These are phyloP conservation scores for Linnemannia schmuckeri DNA, from an alignment of 192 early-diverging fungal species.

Conservation along the genomic window DNA sequence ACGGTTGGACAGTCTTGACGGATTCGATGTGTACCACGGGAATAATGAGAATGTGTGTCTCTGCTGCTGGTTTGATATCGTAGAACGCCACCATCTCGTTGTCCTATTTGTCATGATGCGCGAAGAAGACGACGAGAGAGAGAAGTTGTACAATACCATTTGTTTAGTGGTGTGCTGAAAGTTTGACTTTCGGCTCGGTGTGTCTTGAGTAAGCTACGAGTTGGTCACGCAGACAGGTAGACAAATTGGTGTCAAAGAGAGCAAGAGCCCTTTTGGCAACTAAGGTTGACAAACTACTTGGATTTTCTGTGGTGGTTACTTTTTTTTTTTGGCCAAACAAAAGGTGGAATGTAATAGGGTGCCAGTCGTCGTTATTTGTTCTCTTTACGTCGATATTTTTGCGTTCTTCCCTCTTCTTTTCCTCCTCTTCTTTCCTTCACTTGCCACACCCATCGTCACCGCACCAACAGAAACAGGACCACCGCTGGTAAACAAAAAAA, in stretches of 20 bases:
- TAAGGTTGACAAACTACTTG: background rate
- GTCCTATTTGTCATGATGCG: slow-evolving; percentile 32
- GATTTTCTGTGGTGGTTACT: slow-evolving; percentile 1
- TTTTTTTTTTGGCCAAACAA: background rate
- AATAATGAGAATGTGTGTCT: slow-evolving; percentile 59
- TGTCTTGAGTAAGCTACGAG: background rate
- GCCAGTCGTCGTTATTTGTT: background rate
- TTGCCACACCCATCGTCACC: background rate
- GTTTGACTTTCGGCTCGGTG: background rate
- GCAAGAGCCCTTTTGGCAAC: background rate
- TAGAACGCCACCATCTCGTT: slow-evolving; percentile 59
- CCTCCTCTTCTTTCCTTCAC: background rate
- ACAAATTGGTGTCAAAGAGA: background rate
- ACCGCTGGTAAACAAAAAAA: background rate
- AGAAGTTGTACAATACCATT: background rate
- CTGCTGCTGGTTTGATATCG: slow-evolving; percentile 56
- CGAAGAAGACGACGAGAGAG: background rate
- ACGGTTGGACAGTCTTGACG: slow-evolving; percentile 50
- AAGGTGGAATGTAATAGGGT: background rate
- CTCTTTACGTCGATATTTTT: background rate
- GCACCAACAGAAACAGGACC: background rate
- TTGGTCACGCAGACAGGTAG: background rate
- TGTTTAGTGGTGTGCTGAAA: background rate
- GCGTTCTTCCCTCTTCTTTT: background rate
- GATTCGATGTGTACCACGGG: slow-evolving; percentile 53